Base-by-base conservation (phyloP, 1,139 yeast genomes). In the Taphrina betulina region DNA sequence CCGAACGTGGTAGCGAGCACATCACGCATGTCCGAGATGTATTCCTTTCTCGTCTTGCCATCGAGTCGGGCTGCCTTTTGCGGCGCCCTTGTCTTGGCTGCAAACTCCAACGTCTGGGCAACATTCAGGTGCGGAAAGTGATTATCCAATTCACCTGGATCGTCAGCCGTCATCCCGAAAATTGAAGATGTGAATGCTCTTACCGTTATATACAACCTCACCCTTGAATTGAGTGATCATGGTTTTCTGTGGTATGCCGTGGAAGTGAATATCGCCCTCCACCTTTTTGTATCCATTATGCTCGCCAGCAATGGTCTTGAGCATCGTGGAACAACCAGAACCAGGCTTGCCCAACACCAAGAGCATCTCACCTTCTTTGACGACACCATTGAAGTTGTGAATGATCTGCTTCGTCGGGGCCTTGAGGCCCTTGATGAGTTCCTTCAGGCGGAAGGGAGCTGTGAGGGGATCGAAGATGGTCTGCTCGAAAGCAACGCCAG, bases 1-100 rank as follows among this genome's bases (percentile, higher is more conserved):
- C 90, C 92, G 67, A 79, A 84, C 19, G 83, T 80, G 17, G 90
- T 87, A 83, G 82, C 82, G 59, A 76, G 75, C 16, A 83, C 84
- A 37, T 79, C 79, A 2, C 87, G 75, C 72, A 82, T 71, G 66
- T 82, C 84, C 38, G 72, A 69, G 19, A 88, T 84, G 67, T 78
- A 81, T 23, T 74, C 74, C 45, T 74, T 77, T 65, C 86, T 75
- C 2, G 76, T 63, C 37, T 82, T 77, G 24, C 83, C 84, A 5
- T 77, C 77, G 23, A 80, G 70, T 66, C 89, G 75, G 67, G 42
- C 41, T 16, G 24, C 16, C 7, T 82, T 81, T 43, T 74, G 72
- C 4, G 92, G 92, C 10, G 87, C 82, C 69, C 83, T 76, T 65
- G 82, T 71, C 42, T 74, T 69, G 3, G 88, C 82, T 19, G 88